Base-by-base conservation (phyloP, 768 basidiomycete genomes). In the Mycena olivaceomarginata region DNA sequence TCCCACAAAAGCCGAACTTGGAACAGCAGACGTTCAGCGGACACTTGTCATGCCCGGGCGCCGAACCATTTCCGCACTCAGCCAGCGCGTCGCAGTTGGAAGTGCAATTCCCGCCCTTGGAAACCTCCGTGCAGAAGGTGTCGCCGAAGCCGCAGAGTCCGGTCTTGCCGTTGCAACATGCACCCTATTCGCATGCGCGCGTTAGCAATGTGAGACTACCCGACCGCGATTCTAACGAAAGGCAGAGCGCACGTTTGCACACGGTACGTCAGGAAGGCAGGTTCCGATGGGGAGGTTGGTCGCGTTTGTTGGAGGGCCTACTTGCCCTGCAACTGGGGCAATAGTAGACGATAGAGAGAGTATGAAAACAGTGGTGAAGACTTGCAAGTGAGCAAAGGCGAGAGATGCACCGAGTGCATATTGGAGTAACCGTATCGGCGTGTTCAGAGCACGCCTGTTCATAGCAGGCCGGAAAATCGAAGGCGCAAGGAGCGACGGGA, bases 21-120 rank as follows among this genome's bases (percentile, higher is more conserved):
- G 41, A 45, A 37, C 69, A 70, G 59, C 69, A 70, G 25, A 70
- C 69, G 31, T 70, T 70, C 45, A 65, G 41, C 1, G 71, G 71
- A 56, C 70, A 72, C 13, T 10, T 31, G 18, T 51, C 62, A 3
- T 70, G 13, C 7, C 57, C 57, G 46, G 70, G 6, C 7, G 70
- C 31, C 22, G 62, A 6, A 41, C 16, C 22, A 15, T 7, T 2
- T 20, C 70, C 70, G n/a, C 70, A 72, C 39, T 72, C 45, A 22
- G 69, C 69, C 16, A 37, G 40, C 15, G 69, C 57, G 41, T 64
- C 40, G 39, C 62, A 72, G 48, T 72, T 72, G 46, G 62, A 53
- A 22, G 70, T 53, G 48, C 70, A 72, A 22, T 31, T n/a, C 18
- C 51, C 67, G 48, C 48, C 48, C 43, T 45, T 45, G 43, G 43